These are phyloP conservation scores for Colletotrichum zoysiae DNA, from an alignment of 2,329 filamentous ascomycete genomes.

Conservation along the genomic window DNA sequence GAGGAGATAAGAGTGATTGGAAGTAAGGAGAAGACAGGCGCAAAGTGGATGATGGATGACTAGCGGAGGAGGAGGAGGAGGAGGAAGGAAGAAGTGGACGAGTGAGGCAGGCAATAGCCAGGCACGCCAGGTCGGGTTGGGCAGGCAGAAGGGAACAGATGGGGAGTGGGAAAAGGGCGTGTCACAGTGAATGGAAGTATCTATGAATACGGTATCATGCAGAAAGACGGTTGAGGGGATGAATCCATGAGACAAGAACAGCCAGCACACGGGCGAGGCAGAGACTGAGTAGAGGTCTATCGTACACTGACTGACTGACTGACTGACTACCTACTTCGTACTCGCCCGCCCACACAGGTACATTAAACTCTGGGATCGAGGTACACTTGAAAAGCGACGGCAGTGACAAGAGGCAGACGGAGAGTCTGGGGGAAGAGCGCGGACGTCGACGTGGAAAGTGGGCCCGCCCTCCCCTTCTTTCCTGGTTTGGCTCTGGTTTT, in stretches of 20 bases:
- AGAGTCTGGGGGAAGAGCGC: conserved; percentile 17
- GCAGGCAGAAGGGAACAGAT: conserved; percentile 14
- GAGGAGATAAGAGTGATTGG: conserved; percentile 25
- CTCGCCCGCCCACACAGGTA: background rate
- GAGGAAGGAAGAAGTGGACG: conserved; percentile 5
- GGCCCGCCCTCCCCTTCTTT: conserved; percentile 6
- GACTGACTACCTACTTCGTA: too few species aligned
- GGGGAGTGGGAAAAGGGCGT: conserved; percentile 15
- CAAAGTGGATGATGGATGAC: conserved; percentile 41
- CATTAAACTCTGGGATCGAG: conserved; percentile 1
- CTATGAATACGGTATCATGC: conserved; percentile 12
- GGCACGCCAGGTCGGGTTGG: conserved; percentile 17
- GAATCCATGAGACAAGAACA: conserved; percentile 4
- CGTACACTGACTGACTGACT: background rate
- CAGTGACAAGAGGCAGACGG: background rate
- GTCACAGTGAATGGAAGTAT: conserved; percentile 14
- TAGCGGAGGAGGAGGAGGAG: conserved; percentile 8
- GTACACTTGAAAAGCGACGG: background rate
- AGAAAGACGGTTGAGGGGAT: conserved; percentile 13
- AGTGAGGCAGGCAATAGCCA: conserved; percentile 7
- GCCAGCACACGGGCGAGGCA: background rate
- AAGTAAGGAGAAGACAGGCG: conserved; percentile 31
- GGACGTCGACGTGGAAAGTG: conserved; percentile 37
- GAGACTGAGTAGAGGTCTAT: background rate
- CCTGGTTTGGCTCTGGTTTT: conserved; percentile 25